Percentiles rank a stretch among this genome's conserved stretches.
Evolutionary conservation across 257 asterid species (phyloP).

Genomic region (Marsdenia floribunda): DNA sequence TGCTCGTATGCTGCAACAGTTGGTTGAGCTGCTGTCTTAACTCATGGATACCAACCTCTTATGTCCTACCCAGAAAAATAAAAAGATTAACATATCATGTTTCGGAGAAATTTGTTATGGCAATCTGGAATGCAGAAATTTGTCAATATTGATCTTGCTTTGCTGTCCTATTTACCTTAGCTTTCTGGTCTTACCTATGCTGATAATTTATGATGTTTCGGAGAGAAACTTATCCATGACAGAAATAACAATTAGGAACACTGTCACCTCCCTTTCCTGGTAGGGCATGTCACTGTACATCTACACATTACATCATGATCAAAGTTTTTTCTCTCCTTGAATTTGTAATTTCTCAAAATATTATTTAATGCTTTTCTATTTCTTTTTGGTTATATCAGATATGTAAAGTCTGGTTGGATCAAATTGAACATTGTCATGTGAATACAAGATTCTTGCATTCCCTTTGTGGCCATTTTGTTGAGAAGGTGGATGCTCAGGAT

Average conservation of each 20-base stretch:
- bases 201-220: not conserved
- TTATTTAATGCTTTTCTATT: not conserved
- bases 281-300: not conserved
- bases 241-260: not conserved
- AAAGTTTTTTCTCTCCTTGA: not conserved
- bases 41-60: not conserved
- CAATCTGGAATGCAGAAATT: not conserved
- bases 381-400: conserved; percentile 37
- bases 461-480: conserved; percentile 57
- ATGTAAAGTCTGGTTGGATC: conserved; percentile 82
- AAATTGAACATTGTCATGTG: conserved; percentile 61
- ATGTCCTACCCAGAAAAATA: not conserved
- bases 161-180: not conserved
- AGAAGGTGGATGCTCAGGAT: conserved; percentile 33
- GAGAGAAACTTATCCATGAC: not conserved
- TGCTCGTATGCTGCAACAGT: not conserved
- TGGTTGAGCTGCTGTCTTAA: not conserved
- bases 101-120: not conserved
- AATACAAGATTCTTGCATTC: conserved; percentile 62
- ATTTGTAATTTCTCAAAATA: not conserved
- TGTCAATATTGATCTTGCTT: not conserved
- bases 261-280: not conserved
- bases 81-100: not conserved
- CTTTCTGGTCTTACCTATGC: not conserved
- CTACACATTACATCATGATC: not conserved